Evolutionary conservation across 2,329 filamentous ascomycete species (phyloP).

Genomic region (Parasarocladium wereldwijsianum): DNA sequence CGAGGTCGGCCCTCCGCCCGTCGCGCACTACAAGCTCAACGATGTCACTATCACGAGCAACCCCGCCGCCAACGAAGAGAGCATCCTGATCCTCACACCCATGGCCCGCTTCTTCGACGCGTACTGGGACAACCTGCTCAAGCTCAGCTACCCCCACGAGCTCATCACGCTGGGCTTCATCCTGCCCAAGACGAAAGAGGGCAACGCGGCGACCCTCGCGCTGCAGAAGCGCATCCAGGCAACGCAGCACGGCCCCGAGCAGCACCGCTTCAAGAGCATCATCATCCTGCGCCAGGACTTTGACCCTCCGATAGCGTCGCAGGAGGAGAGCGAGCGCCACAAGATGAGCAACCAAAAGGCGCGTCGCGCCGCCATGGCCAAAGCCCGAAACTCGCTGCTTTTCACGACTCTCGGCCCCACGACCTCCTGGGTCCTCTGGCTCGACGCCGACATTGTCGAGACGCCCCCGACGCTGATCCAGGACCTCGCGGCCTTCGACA

Average conservation of each 20-base stretch:
- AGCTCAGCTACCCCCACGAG: conserved; percentile 79
- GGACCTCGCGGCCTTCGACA: conserved; percentile 75
- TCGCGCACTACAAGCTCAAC: conserved; percentile 89
- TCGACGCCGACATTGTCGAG: conserved; percentile 86
- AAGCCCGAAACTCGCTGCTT: conserved; percentile 82
- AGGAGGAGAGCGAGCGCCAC: conserved; percentile 79
- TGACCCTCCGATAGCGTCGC: conserved; percentile 64
- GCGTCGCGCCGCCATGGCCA: conserved; percentile 78
- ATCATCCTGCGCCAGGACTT: conserved; percentile 94
- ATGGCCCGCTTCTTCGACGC: conserved; percentile 84
- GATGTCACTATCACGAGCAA: conserved; percentile 72
- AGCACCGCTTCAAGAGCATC: conserved; percentile 77
- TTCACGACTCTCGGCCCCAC: conserved; percentile 87
- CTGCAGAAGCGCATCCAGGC: conserved; percentile 75
- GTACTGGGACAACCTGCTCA: conserved; percentile 89
- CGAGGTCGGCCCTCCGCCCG: conserved; percentile 51
- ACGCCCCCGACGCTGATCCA: conserved; percentile 75
- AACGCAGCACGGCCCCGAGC: conserved; percentile 64
- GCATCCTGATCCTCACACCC: conserved; percentile 81
- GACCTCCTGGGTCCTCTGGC: conserved; percentile 94
- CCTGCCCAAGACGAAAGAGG: conserved; percentile 82
- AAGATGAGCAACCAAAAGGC: conserved; percentile 82
- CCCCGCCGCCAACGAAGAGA: conserved; percentile 67
- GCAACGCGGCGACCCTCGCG: conserved; percentile 69
- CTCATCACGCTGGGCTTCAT: conserved; percentile 94